phyloP scores from a whole-genome alignment of 2,329 filamentous ascomycete species.

The Tolypocladium paradoxum region DNA sequence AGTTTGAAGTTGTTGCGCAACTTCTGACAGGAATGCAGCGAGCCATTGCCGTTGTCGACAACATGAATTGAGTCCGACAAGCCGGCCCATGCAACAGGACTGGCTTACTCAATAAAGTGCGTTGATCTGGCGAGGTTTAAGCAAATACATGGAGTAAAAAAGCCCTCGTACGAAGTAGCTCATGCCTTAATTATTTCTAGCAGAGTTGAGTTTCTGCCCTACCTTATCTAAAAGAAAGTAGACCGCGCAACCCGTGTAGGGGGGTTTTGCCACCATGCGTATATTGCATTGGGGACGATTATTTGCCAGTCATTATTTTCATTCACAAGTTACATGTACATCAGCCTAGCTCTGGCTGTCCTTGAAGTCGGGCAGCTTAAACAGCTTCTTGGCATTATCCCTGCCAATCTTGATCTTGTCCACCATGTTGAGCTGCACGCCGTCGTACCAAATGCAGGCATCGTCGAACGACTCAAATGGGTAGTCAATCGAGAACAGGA shows the following conservation, averaged over 20 bases:
- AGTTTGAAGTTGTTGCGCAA: not conserved
- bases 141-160: too few relatives aligned
- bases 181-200: too few relatives aligned
- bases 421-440: conserved; percentile 19
- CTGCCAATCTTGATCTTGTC: conserved; percentile 29
- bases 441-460: conserved; percentile 30
- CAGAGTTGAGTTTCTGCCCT: too few relatives aligned
- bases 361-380: conserved; percentile 26
- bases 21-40: not conserved
- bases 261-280: too few relatives aligned
- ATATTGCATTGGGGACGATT: too few relatives aligned
- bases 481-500: conserved; percentile 43
- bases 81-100: not conserved
- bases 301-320: not conserved
- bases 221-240: too few relatives aligned
- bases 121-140: too few relatives aligned
- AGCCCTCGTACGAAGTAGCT: too few relatives aligned
- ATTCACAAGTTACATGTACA: not conserved
- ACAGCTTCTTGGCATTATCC: conserved; percentile 30
- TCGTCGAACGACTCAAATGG: conserved; percentile 37
- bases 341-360: conserved; percentile 8
- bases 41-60: not conserved
- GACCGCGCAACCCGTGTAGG: too few relatives aligned
- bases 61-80: not conserved
- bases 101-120: not conserved